These are phyloP conservation scores for Talaromyces sp. DNA, from an alignment of 2,329 filamentous ascomycete species.

Conservation along the genomic window DNA sequence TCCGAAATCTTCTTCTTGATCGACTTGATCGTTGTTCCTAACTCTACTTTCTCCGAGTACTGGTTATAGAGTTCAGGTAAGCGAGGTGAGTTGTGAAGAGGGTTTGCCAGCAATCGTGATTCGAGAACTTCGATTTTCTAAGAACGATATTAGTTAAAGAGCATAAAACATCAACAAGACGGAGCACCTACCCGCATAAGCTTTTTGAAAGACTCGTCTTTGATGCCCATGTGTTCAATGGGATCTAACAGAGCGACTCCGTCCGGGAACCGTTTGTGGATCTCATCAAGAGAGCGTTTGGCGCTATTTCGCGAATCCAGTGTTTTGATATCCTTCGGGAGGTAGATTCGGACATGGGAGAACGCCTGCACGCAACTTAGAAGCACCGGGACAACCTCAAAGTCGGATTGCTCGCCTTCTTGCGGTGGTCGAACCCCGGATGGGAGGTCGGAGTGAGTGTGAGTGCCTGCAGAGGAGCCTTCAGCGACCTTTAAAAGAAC, in stretches of 20 bases:
- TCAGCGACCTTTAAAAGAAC: constrained; percentile 65
- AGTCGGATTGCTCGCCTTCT: constrained; percentile 60
- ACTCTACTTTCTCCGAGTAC: constrained; percentile 72
- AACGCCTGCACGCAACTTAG: constrained; percentile 80
- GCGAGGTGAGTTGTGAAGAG: constrained; percentile 82
- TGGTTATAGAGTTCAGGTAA: constrained; percentile 80
- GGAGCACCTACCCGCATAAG: constrained; percentile 56
- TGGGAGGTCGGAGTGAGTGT: constrained; percentile 59
- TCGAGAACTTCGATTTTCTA: constrained; percentile 96
- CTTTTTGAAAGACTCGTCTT: constrained; percentile 87
- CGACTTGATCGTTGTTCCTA: constrained; percentile 74
- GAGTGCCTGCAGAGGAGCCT: constrained; percentile 45
- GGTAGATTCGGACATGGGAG: constrained; percentile 74
- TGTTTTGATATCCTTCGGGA: constrained; percentile 69
- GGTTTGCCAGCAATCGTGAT: constrained; percentile 79
- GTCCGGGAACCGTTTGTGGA: constrained; percentile 83
- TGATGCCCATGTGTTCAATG: constrained; percentile 93
- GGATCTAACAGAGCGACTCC: constrained; percentile 85
- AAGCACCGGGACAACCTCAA: constrained; percentile 80
- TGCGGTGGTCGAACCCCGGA: constrained; percentile 55
- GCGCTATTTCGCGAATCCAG: constrained; percentile 63
- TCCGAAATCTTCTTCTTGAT: constrained; percentile 81
- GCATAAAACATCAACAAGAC: neutral
- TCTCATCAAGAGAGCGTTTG: constrained; percentile 65
- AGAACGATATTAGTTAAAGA: constrained; percentile 14